Percentiles rank a stretch among this genome's conserved stretches.
Evolutionary conservation across 139 green algal genomes (phyloP).

Genomic region (Coelastrella sp.): DNA sequence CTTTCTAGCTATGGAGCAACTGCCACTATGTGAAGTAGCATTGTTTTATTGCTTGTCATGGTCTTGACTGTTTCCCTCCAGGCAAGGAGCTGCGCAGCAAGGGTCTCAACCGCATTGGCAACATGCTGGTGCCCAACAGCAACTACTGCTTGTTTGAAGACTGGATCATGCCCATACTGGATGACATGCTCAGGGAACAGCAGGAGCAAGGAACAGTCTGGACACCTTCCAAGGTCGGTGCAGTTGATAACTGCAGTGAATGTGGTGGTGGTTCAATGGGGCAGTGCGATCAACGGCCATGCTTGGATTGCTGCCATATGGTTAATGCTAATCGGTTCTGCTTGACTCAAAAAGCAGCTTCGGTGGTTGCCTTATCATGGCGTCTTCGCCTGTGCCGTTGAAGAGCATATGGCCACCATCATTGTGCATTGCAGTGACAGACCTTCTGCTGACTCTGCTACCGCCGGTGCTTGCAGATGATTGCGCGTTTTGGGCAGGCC

Average conservation of each 20-base stretch:
- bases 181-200: conserved; percentile 95
- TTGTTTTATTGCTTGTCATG: background rate
- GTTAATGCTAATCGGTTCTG: too few species aligned
- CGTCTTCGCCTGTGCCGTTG: too few species aligned
- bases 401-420: background rate
- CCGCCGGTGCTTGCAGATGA: conserved; percentile 56
- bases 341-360: too few species aligned
- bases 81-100: conserved; percentile 84
- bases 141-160: conserved; percentile 99
- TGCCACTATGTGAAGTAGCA: background rate
- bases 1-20: too few species aligned
- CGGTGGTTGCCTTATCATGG: too few species aligned
- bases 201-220: conserved; percentile 83
- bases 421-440: background rate
- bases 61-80: conserved; percentile 25
- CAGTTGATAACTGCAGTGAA: too few species aligned
- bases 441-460: background rate
- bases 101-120: conserved; percentile 98
- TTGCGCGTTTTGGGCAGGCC: conserved; percentile 84
- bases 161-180: conserved; percentile 98
- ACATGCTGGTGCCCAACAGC: conserved; percentile 99
- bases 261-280: background rate
- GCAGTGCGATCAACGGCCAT: background rate
- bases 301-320: too few species aligned
- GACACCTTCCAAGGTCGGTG: conserved; percentile 91